Conservation (phyloP, 1,284 basidiomycete genomes). For the Athelia psychrophila region DNA sequence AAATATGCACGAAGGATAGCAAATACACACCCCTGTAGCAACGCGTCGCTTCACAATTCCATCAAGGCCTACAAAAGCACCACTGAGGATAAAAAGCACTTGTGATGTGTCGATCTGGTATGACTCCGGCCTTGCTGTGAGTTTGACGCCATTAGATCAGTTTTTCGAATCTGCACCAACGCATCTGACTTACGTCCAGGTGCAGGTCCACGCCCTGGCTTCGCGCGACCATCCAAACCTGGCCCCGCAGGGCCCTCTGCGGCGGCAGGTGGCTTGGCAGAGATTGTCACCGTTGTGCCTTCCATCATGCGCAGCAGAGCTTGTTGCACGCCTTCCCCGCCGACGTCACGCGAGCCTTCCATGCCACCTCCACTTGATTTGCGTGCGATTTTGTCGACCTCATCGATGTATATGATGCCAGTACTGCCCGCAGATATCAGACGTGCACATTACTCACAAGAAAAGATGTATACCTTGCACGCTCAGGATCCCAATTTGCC, state of each 20-base stretch:
- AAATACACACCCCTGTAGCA: conserved; percentile 76
- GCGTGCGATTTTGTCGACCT: conserved; percentile 90
- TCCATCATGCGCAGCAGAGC: conserved; percentile 91
- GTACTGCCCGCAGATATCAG: conserved; percentile 42
- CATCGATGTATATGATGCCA: conserved; percentile 96
- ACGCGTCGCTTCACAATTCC: conserved; percentile 75
- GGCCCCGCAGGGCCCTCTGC: conserved; percentile 37
- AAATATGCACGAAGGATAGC: neutral
- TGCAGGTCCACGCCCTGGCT: conserved; percentile 37
- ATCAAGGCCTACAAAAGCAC: conserved; percentile 93
- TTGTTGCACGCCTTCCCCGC: conserved; percentile 96
- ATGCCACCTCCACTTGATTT: conserved; percentile 57
- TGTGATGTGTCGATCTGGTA: conserved; percentile 86
- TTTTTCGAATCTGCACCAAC: neutral
- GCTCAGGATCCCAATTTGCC: conserved; percentile 82
- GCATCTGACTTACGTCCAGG: conserved; percentile 14
- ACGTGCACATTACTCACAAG: neutral
- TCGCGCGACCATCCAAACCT: conserved; percentile 42
- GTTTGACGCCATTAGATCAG: conserved; percentile 1
- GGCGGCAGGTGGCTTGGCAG: conserved; percentile 58
- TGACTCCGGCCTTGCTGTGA: conserved; percentile 59
- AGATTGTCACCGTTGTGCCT: conserved; percentile 82
- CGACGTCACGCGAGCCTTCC: conserved; percentile 85
- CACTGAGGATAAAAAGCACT: conserved; percentile 87
- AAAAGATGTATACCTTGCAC: conserved; percentile 54